Percentiles rank a stretch among this genome's conserved stretches.
Evolutionary conservation across 2,329 filamentous ascomycete genomes (phyloP).

Genomic region (Chaetomium globosum): DNA sequence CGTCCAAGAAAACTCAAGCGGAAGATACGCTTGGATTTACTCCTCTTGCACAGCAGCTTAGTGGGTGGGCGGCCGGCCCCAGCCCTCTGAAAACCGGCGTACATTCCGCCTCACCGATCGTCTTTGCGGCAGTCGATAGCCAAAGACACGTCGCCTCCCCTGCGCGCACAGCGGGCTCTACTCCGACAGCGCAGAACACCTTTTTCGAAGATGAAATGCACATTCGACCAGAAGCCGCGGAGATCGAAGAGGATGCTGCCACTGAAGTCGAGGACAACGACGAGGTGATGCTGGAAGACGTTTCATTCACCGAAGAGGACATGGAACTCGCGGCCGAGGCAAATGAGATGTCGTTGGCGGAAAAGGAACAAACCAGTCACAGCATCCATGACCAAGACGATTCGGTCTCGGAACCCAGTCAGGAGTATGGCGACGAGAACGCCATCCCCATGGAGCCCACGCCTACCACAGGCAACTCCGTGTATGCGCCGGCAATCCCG

Average conservation of each 20-base stretch:
- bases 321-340: slow-evolving; percentile 61
- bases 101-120: slow-evolving; percentile 35
- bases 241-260: slow-evolving; percentile 43
- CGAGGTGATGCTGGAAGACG: slow-evolving; percentile 49
- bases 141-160: slow-evolving; percentile 38
- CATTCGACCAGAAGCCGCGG: slow-evolving; percentile 39
- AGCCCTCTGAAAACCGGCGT: slow-evolving; percentile 53
- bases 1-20: slow-evolving; percentile 35
- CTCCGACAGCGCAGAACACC: slow-evolving; percentile 46
- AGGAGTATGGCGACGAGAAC: slow-evolving; percentile 70
- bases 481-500: slow-evolving; percentile 39
- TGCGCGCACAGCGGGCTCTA: slow-evolving; percentile 35
- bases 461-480: slow-evolving; percentile 40
- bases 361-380: slow-evolving; percentile 44
- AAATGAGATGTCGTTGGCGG: slow-evolving; percentile 61
- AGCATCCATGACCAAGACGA: slow-evolving; percentile 47
- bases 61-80: slow-evolving; percentile 60
- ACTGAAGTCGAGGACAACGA: slow-evolving; percentile 36
- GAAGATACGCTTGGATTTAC: slow-evolving; percentile 58
- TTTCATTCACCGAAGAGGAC: slow-evolving; percentile 58
- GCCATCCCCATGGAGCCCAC: slow-evolving; percentile 58
- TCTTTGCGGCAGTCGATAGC: slow-evolving; percentile 9
- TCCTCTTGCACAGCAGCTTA: slow-evolving; percentile 63
- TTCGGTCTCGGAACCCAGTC: slow-evolving; percentile 61
- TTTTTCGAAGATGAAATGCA: slow-evolving; percentile 67